Evolutionary conservation across 768 basidiomycete species (phyloP).

Genomic region (Agrocybe praecox): DNA sequence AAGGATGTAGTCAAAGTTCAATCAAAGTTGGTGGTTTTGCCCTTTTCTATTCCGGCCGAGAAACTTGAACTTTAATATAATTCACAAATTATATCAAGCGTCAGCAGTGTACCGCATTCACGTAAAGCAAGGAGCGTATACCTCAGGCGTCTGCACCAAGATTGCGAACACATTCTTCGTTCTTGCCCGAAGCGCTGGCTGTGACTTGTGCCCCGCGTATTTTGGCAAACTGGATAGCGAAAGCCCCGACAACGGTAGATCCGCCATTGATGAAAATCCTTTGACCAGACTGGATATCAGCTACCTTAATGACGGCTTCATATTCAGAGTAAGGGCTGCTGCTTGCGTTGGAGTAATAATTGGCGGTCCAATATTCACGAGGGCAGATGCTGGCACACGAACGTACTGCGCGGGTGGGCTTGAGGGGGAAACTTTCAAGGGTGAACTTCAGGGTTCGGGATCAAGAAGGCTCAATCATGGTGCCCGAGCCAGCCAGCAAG

Average conservation of each 20-base stretch:
- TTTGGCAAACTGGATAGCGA: constrained; percentile 75
- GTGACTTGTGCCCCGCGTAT: constrained; percentile 58
- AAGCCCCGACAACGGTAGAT: constrained; percentile 63
- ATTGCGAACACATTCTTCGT: constrained; percentile 53
- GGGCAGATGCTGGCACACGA: constrained; percentile 37
- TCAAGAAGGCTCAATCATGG: too few relatives aligned
- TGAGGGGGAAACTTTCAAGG: too few relatives aligned
- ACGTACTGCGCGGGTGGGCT: too few relatives aligned
- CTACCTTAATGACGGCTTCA: constrained; percentile 48
- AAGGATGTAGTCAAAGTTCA: constrained; percentile 56
- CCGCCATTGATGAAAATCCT: constrained; percentile 71
- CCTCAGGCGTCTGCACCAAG: constrained; percentile 73
- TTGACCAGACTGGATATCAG: constrained; percentile 54
- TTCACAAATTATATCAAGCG: constrained; percentile 51
- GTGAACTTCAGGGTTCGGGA: too few relatives aligned
- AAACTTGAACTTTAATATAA: constrained; percentile 55
- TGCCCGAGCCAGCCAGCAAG: too few relatives aligned
- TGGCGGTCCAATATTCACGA: constrained; percentile 46
- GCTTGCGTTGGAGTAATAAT: constrained; percentile 56
- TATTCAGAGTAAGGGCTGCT: constrained; percentile 57
- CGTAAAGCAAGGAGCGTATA: constrained; percentile 24
- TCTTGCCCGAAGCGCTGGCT: constrained; percentile 60
- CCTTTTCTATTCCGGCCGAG: constrained; percentile 46
- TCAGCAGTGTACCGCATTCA: not conserved
- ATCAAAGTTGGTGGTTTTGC: constrained; percentile 50